Base-by-base conservation (phyloP, 768 basidiomycete genomes). In the Strobilomyces echinocephalus region DNA sequence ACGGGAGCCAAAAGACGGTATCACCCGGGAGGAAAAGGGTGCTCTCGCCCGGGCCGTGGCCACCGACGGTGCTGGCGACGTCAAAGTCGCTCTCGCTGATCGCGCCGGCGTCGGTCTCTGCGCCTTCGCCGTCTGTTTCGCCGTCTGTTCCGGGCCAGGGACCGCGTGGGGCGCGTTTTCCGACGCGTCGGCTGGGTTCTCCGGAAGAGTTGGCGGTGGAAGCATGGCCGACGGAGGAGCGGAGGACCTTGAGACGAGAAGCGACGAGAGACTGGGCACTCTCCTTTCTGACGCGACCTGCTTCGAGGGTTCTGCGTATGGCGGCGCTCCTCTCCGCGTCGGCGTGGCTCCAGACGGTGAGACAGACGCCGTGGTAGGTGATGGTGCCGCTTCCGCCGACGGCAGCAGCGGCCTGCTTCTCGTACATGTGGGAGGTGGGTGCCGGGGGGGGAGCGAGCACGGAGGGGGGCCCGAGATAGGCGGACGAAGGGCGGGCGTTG, bases 331-430 rank as follows among this genome's bases (percentile, higher is more conserved):
- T 84, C 61, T 93, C 87, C 0, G 85, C 85, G 65, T 97, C 95
- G 18, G 93, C 93, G 63, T 95, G 93, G 4, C 90, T 92, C 93
- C 93, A 98, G 2, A 97, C 91, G 2, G 92, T 93, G 54, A 98
- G 77, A 60, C 91, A 92, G 35, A 95, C 92, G 44, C 92, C 93
- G 64, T 97, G 83, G 67, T 91, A 95, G 9, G 87, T 84, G 56
- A 91, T 68, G 3, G 71, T 70, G 6, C 67, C 63, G 9, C 41
- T 55, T 28, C 74, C 61, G 24, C 71, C 63, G 49, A 79, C 77
- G n/a, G 75, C 76, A 0, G 59, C 39, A 1, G 54, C 35, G 0
- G 57, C 57, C 15, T 70, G 70, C 41, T 69, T 69, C 26, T 69
- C 68, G 26, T 69, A 72, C 55, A 63, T 65, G 48, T 67, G 67